Conservation (phyloP, 225 moss, liverwort and hornwort species). For the Pleurozium schreberi region DNA sequence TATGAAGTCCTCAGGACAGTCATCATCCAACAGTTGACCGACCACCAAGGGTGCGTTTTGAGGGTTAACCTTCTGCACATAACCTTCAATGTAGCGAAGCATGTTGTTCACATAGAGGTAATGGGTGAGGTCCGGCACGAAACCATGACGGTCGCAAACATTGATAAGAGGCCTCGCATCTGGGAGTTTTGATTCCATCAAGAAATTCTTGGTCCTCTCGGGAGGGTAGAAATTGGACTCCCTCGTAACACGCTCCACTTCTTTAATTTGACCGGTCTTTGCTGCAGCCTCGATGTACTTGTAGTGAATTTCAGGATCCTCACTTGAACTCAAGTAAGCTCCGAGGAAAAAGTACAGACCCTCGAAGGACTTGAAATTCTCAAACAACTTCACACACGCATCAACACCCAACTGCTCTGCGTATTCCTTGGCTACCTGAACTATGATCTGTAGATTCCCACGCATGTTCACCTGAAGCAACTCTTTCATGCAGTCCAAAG, state of each 20-base stretch:
- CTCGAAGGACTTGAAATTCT: conserved; percentile 92
- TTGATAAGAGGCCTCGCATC: conserved; percentile 97
- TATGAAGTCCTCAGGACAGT: conserved; percentile 96
- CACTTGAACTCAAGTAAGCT: conserved; percentile 82
- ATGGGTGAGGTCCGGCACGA: conserved; percentile 96
- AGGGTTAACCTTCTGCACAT: conserved; percentile 99
- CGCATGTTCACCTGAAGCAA: conserved; percentile 96
- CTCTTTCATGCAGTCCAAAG: conserved; percentile 98
- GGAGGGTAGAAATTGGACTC: conserved; percentile 97
- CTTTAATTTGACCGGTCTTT: conserved; percentile 98
- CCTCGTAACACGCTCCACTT: conserved; percentile 97
- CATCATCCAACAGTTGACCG: conserved; percentile 95
- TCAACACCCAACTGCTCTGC: conserved; percentile 95
- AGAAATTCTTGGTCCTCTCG: conserved; percentile 92
- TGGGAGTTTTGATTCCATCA: conserved; percentile 98
- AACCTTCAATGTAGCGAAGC: conserved; percentile 98
- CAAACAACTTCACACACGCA: conserved; percentile 87
- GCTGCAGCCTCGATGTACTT: conserved; percentile 99
- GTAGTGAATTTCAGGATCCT: conserved; percentile 98
- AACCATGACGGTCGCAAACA: conserved; percentile 94
- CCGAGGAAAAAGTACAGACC: conserved; percentile 97
- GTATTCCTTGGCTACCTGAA: conserved; percentile 98
- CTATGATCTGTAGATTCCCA: conserved; percentile 93
- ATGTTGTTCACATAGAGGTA: conserved; percentile 89
- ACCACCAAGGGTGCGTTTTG: conserved; percentile 89